Conservation (phyloP, 257 asterid species). For the Plectranthus barbatus region DNA sequence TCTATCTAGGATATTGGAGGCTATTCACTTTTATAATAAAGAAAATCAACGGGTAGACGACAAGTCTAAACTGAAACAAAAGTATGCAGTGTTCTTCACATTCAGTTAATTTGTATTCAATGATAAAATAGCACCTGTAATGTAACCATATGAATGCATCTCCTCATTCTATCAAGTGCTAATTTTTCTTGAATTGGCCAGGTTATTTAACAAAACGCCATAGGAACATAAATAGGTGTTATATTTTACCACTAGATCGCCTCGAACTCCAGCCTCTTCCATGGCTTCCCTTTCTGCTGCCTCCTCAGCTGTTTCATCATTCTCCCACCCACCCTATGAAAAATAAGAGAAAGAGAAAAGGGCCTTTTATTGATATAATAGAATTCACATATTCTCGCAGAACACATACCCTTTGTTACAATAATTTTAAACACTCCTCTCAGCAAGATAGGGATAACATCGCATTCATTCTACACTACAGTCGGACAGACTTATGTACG, state of each 20-base stretch:
- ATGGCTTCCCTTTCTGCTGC: conserved; percentile 87
- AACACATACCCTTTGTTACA: neutral
- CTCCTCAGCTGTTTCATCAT: conserved; percentile 87
- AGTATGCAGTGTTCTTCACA: neutral
- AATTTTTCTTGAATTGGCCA: neutral
- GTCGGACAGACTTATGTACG: neutral
- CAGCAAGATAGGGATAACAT: neutral
- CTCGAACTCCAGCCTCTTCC: conserved; percentile 97
- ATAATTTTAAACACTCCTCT: neutral
- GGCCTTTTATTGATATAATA: neutral
- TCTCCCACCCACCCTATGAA: conserved; percentile 93
- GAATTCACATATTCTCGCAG: neutral
- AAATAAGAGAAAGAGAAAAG: neutral
- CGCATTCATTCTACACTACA: neutral
- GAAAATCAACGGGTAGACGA: neutral
- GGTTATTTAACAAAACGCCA: no score
- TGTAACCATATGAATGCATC: neutral
- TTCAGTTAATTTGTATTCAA: no score
- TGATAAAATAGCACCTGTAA: no score
- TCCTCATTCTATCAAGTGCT: neutral
- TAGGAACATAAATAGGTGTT: neutral
- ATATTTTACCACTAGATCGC: conserved; percentile 62
- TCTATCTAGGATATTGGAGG: neutral
- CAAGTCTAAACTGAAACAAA: neutral
- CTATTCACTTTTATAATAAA: no score